A percentile compares a stretch with the other conserved stretches of the same genome.
Evolutionary conservation across 768 basidiomycete species (phyloP).

Genomic region (Lactarius quietus): DNA sequence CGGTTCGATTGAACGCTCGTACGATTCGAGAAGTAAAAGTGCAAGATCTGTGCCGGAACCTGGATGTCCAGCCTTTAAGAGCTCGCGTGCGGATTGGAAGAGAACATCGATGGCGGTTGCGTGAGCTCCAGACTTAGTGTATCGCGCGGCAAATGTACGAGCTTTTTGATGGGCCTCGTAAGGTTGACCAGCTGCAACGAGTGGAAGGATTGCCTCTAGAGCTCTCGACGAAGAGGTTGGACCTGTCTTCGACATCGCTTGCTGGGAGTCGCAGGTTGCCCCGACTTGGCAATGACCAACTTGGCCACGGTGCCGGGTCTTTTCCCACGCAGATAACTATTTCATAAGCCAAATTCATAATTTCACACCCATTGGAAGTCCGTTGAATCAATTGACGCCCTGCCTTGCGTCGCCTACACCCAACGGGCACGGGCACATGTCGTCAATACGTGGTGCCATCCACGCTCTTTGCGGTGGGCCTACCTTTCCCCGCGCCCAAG

Average conservation of each 20-base stretch:
- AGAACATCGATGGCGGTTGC: constrained; percentile 90
- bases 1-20: constrained; percentile 65
- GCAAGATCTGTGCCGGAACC: constrained; percentile 90
- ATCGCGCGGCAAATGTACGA: constrained; percentile 88
- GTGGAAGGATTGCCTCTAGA: constrained; percentile 69
- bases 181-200: constrained; percentile 63
- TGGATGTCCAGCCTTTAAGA: constrained; percentile 82
- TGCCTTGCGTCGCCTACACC: background rate
- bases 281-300: too few species aligned
- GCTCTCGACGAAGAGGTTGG: constrained; percentile 54
- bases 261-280: background rate
- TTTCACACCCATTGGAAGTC: too few species aligned
- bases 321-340: too few species aligned
- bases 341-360: background rate
- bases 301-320: too few species aligned
- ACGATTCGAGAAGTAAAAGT: constrained; percentile 77
- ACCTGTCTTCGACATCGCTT: constrained; percentile 12
- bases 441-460: constrained; percentile 6
- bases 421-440: constrained; percentile 10
- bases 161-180: constrained; percentile 98
- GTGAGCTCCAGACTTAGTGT: constrained; percentile 74
- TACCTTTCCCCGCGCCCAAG: constrained; percentile 6
- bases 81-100: constrained; percentile 83
- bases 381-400: too few species aligned
- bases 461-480: background rate